A percentile compares a stretch with the other conserved stretches of the same genome.
phyloP scores from a whole-genome alignment of 805 yeast species.

The Zygotorulaspora danielsina region DNA sequence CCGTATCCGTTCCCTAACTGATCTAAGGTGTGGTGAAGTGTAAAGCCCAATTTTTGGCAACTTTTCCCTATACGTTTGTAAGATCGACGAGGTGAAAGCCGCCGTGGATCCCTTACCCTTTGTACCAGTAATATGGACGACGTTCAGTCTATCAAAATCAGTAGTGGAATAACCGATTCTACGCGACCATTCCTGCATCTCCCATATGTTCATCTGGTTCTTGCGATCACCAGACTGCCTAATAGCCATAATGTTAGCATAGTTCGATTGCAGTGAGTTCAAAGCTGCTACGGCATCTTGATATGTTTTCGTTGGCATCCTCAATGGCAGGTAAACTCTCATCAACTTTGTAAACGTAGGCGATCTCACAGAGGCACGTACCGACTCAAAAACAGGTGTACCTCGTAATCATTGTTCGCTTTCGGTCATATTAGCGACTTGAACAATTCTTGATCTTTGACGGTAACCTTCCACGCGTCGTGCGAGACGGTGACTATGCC shows the following conservation, averaged over 20 bases:
- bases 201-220: conserved; percentile 68
- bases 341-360: conserved; percentile 6
- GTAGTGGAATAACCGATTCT: conserved; percentile 61
- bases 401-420: too few species aligned
- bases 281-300: conserved; percentile 80
- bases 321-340: conserved; percentile 18
- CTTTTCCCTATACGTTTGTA: conserved; percentile 52
- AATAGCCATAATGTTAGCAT: conserved; percentile 80
- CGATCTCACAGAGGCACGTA: too few species aligned
- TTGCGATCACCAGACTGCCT: conserved; percentile 64
- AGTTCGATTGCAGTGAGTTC: conserved; percentile 86
- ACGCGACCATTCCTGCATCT: conserved; percentile 77
- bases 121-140: conserved; percentile 93
- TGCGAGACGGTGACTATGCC: neutral
- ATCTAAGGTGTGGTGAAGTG: conserved; percentile 91
- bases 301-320: conserved; percentile 29
- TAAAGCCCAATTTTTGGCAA: conserved; percentile 74
- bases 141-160: conserved; percentile 70
- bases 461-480: neutral
- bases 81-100: conserved; percentile 82
- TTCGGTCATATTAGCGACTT: too few species aligned
- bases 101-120: conserved; percentile 98
- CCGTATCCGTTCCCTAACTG: conserved; percentile 87
- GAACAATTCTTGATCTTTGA: too few species aligned
- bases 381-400: too few species aligned